Conservation (phyloP, 352 stramenopile genomes). For the Pythium plurisporium region DNA sequence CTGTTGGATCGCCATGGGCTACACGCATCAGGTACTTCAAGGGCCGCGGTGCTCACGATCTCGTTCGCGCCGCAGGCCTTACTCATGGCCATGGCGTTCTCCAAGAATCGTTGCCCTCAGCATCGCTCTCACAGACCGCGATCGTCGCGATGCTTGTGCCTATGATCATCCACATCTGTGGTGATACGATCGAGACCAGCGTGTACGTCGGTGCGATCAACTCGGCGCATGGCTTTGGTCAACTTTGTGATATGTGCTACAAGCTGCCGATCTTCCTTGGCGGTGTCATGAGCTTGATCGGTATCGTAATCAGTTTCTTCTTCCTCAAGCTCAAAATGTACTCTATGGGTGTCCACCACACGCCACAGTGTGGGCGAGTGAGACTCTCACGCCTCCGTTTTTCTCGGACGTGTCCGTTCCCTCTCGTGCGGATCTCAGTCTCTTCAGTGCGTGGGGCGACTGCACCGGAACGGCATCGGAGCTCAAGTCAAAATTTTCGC, state of each 20-base stretch:
- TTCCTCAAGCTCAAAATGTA: constrained; percentile 13
- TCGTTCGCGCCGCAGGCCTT: constrained; percentile 35
- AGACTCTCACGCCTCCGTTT: too few relatives aligned
- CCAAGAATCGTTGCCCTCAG: constrained; percentile 28
- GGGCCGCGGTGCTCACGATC: constrained; percentile 17
- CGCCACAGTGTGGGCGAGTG: too few relatives aligned
- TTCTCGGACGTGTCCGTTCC: too few relatives aligned
- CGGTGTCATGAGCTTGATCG: constrained; percentile 24
- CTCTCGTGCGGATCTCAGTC: too few relatives aligned
- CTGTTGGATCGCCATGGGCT: constrained; percentile 28
- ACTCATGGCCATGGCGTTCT: constrained; percentile 43
- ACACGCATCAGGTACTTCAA: constrained; percentile 19
- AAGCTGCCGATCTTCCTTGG: constrained; percentile 26
- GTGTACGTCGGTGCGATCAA: too few relatives aligned
- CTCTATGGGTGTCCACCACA: too few relatives aligned
- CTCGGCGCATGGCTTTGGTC: constrained; percentile 23
- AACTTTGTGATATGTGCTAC: constrained; percentile 27
- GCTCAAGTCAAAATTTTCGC: too few relatives aligned
- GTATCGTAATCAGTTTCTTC: constrained; percentile 11
- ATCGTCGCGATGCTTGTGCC: constrained; percentile 61
- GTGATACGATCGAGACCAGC: constrained; percentile 5
- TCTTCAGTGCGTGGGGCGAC: too few relatives aligned
- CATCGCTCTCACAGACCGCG: constrained; percentile 41
- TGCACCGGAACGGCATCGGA: too few relatives aligned
- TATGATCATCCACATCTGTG: constrained; percentile 37